These are phyloP conservation scores for Basipetospora chlamydospora DNA, from an alignment of 2,329 filamentous ascomycete species.

Conservation along the genomic window DNA sequence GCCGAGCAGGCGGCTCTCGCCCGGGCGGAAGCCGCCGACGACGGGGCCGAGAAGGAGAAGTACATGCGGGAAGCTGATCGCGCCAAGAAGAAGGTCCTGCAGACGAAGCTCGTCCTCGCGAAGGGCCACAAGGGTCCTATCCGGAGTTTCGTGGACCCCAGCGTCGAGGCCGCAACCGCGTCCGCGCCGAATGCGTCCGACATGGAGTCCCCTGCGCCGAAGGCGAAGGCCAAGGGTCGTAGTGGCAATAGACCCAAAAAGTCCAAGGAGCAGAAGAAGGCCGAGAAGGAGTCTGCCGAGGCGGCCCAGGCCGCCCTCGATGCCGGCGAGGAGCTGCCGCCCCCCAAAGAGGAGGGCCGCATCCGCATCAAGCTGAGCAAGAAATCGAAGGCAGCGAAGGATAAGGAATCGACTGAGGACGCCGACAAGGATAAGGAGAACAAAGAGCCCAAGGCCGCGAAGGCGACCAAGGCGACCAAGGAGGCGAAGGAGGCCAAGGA, in stretches of 20 bases:
- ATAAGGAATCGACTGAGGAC: slow-evolving; percentile 22
- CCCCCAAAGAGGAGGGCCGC: slow-evolving; percentile 40
- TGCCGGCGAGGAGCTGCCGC: slow-evolving; percentile 57
- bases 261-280: slow-evolving; percentile 73
- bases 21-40: slow-evolving; percentile 61
- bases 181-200: slow-evolving; percentile 66
- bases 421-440: slow-evolving; percentile 21
- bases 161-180: slow-evolving; percentile 73
- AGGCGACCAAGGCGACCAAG: slow-evolving; percentile 28
- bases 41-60: slow-evolving; percentile 69
- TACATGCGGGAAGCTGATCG: slow-evolving; percentile 76
- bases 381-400: slow-evolving; percentile 25
- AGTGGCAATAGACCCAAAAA: slow-evolving; percentile 68
- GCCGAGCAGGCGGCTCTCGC: slow-evolving; percentile 73
- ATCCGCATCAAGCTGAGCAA: slow-evolving; percentile 47
- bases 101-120: slow-evolving; percentile 75
- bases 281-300: slow-evolving; percentile 70
- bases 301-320: slow-evolving; percentile 76
- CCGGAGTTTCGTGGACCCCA: slow-evolving; percentile 51
- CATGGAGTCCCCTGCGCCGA: slow-evolving; percentile 28
- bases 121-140: slow-evolving; percentile 72
- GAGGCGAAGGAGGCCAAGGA: slow-evolving; percentile 28
- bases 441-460: slow-evolving; percentile 27
- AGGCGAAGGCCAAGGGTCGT: slow-evolving; percentile 34
- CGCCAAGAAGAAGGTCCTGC: slow-evolving; percentile 82